Conservation (phyloP, 2,329 filamentous ascomycete genomes). For the Cytospora piceicola region DNA sequence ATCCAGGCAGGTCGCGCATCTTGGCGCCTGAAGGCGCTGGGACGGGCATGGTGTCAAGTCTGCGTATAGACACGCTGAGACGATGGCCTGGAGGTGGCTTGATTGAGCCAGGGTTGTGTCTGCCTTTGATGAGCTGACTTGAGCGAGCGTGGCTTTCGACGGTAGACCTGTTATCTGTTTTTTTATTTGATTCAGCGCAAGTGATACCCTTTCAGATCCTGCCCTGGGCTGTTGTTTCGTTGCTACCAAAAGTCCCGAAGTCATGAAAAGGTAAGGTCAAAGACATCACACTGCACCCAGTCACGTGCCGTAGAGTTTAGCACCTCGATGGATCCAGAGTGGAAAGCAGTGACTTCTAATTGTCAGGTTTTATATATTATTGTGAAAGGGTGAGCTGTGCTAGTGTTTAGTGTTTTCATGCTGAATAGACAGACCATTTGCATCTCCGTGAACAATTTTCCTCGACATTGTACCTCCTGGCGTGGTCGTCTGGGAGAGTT, state of each 20-base stretch:
- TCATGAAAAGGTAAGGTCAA: neutral
- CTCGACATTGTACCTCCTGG: no score
- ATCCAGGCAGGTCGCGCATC: conserved; percentile 29
- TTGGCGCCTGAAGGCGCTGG: conserved; percentile 7
- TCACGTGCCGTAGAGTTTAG: neutral
- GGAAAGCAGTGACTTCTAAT: neutral
- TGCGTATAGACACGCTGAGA: neutral
- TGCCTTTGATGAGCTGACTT: neutral
- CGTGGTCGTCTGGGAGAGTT: no score
- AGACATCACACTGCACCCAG: neutral
- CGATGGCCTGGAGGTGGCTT: neutral
- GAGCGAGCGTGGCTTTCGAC: neutral
- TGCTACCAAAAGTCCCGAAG: neutral
- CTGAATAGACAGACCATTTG: no score
- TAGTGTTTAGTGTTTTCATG: no score
- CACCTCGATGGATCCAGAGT: neutral
- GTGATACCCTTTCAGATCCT: neutral
- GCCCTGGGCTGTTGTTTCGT: neutral
- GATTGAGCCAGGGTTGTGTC: neutral
- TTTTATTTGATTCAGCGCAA: neutral
- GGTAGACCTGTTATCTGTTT: neutral
- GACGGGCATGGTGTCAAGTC: neutral
- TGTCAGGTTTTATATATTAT: neutral
- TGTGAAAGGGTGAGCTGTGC: no score
- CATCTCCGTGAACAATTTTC: no score